Base-by-base conservation (phyloP, 2,329 filamentous ascomycete genomes). In the Colletotrichum eleusines region DNA sequence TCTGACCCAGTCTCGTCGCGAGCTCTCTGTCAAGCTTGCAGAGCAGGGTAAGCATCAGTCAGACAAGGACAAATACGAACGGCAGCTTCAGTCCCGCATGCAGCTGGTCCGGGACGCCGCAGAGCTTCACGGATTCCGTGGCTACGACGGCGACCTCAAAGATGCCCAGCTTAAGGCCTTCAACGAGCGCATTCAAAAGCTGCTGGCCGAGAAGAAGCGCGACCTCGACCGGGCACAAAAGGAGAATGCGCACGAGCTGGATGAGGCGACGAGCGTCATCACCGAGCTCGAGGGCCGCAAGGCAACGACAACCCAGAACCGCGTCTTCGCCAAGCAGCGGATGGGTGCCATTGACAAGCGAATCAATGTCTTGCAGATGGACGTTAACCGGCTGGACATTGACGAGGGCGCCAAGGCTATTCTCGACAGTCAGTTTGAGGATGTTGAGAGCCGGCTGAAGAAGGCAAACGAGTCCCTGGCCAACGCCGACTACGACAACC, bases 381-480 rank as follows among this genome's bases (percentile, higher is more conserved):
- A 92, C 40, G 84, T 94, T 40, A 87, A 91, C 75, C 84, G 85
- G n/a, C 91, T 99, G 66, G 88, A 92, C 44, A 87, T 95, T 38
- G 95, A 99, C 75, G 95, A 98, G 81, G 95, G 95, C 4, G 89
- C 89, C 40, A 93, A 94, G 78, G 92, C 92, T 33, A 85, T 93
- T 4, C 85, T 98, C 8, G 92, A 96, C 75, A 88, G 90, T 20
- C 91, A 92, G 63, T 88, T 93, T 59, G 88, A 89, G 46, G 92
- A 96, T 48, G 86, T 93, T 0, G 88, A 92, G 71, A 82, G 84
- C 23, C 88, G 87, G 42, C 84, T 97, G 20, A 81, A 86, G 57
- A 86, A 87, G 63, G 85, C 89, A 4, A 91, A 89, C 73, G 83
- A 88, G n/a, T 87, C 91, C 1, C 87, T 91, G 59, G 87, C 89